Base-by-base conservation (phyloP, 129 eudicot species). In the Sambucus nigra region DNA sequence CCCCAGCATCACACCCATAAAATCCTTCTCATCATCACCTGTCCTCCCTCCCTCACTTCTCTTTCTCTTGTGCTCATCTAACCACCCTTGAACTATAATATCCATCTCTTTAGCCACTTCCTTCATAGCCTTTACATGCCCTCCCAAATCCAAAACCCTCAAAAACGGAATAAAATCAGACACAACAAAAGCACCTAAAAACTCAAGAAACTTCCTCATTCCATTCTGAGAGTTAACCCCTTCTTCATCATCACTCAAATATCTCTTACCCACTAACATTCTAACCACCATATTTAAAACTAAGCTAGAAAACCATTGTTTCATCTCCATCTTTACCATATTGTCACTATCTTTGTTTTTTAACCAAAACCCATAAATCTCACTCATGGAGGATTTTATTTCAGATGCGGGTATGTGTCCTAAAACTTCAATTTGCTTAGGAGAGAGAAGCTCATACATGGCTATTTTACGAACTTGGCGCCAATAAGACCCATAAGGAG, bases 401-500 rank as follows among this genome's bases (percentile, higher is more conserved):
- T 69, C 71, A 0, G 64, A 68, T 14, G 24, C 63, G 16, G 59
- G 33, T 8, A 57, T 16, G 16, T 35, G 41, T 27, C 9, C 45
- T 21, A 64, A 48, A 70, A 20, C 46, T 42, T 46, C 75, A 4
- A 69, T 28, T 25, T 42, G 60, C 10, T 29, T 23, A 22, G 21
- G 41, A 7, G 74, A 57, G 3, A 69, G 39, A 27, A 69, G 33
- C 60, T 74, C 72, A 2, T 3, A 45, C 3, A 22, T 22, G 17
- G 51, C 7, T 5, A 58, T 63, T 51, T 63, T 59, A 46, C 73
- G 69, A 21, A 68, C 1, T 26, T 69, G 35, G 10, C 59, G 59
- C 80, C 73, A 75, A 14, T 69, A 69, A 0, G 48, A 53, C 1
- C 79, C 81, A 12, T 53, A 60, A 0, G 76, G 73, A 23, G 64